Evolutionary conservation across 768 basidiomycete species (phyloP), one percentile per base, ranked within the genome.

Genomic region (Cubamyces lactineus): DNA sequence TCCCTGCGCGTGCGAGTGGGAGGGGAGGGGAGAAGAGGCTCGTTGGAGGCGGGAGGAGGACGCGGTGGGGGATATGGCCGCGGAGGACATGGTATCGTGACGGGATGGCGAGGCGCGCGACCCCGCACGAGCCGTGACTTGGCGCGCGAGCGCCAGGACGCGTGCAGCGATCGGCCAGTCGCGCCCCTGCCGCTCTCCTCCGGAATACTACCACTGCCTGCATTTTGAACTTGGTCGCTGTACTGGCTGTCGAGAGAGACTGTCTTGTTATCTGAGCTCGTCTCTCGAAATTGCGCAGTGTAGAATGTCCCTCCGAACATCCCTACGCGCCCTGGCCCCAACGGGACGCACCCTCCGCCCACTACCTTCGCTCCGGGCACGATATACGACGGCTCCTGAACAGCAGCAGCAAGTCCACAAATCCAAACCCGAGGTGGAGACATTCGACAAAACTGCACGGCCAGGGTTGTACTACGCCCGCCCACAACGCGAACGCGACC

Each of bases 381-480:
- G 43, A 5, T 62, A 46, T 59, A 15, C 57, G 48, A 57, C 64
- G 38, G 7, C 55, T 38, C 9, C 58, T 13, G 46, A 45, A 4
- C 47, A 41, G 13, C 45, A 26, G 24, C 23, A 26, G 16, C 24
- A 49, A 11, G 15, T 24, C 9, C 41, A 30, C 42, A 62, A 59
- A 34, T 30, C 58, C 0, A 64, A 67, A 38, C 78, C 77, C 5
- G 67, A 64, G 2, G 63, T 66, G 0, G 78, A 78, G 64, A 80
- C 77, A 0, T 83, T 81, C 67, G 73, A 79, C 30, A 76, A 73
- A 21, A 75, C 81, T 6, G 77, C 81, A 5, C 78, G 74, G 51
- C 82, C 82, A 12, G 74, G 76, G 21, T 72, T 73, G 28, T 83
- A 80, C 66, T 82, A 82, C 68, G 55, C 71, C 21, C 76, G 81